A percentile compares a stretch with the other conserved stretches of the same genome.
phyloP scores from a whole-genome alignment of 129 eudicot genomes.

The Solidago caesia region DNA sequence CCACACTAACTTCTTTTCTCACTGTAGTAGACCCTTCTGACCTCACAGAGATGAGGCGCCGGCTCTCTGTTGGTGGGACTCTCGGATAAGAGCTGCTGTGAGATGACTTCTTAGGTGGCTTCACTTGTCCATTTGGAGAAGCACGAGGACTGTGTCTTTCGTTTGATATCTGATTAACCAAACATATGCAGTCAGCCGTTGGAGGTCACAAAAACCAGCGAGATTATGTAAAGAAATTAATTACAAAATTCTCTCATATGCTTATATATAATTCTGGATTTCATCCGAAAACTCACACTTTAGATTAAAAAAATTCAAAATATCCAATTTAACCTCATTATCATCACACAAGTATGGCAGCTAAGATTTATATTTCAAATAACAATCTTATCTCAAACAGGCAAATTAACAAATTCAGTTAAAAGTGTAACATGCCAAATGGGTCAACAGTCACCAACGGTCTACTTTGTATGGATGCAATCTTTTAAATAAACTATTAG shows the following conservation, averaged over 20 bases:
- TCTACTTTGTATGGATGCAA: background rate
- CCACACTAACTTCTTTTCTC: slow-evolving; percentile 31
- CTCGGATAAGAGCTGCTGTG: slow-evolving; percentile 61
- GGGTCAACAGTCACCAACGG: background rate
- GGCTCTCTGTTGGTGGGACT: slow-evolving; percentile 40
- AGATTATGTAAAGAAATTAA: background rate
- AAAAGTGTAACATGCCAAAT: background rate
- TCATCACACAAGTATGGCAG: background rate
- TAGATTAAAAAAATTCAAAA: background rate
- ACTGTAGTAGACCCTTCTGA: slow-evolving; percentile 78
- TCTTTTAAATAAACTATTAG: no score
- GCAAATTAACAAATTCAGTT: background rate
- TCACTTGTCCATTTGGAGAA: slow-evolving; percentile 22
- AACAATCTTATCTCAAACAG: background rate
- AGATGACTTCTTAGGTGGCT: slow-evolving; percentile 42
- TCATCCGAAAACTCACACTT: background rate
- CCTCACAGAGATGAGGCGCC: slow-evolving; percentile 48
- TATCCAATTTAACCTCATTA: background rate
- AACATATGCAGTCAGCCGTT: background rate
- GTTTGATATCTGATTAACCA: slow-evolving; percentile 43
- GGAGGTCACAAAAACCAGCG: background rate
- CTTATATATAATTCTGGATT: background rate
- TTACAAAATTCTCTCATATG: background rate
- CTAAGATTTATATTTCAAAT: background rate
- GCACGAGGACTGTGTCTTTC: slow-evolving; percentile 16